These are phyloP conservation scores for Ophiostoma piceae DNA, from an alignment of 2,329 filamentous ascomycete species.

Conservation along the genomic window DNA sequence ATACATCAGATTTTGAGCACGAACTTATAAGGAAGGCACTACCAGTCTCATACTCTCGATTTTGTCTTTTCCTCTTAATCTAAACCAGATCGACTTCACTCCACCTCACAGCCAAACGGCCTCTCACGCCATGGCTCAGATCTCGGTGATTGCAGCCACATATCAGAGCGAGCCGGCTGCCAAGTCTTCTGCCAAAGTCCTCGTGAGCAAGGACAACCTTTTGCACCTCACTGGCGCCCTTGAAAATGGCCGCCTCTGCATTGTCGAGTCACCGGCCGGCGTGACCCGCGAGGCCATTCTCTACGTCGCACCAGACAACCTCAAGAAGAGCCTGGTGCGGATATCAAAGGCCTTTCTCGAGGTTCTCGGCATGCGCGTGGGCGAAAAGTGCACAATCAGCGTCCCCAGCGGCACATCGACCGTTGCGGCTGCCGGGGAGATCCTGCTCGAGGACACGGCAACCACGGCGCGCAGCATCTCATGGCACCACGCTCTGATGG, in stretches of 20 bases:
- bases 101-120: neutral
- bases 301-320: conserved; percentile 20
- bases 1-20: neutral
- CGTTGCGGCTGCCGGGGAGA: conserved; percentile 50
- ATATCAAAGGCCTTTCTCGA: conserved; percentile 70
- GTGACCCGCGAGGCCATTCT: conserved; percentile 25
- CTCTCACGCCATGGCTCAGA: conserved; percentile 15
- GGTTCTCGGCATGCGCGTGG: conserved; percentile 65
- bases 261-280: conserved; percentile 23
- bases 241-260: conserved; percentile 26
- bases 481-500: conserved; percentile 38
- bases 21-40: neutral
- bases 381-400: conserved; percentile 57
- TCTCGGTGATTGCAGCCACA: neutral
- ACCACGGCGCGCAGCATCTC: conserved; percentile 26
- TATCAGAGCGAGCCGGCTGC: conserved; percentile 21
- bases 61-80: neutral
- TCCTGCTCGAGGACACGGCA: conserved; percentile 58
- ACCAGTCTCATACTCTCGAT: neutral
- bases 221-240: conserved; percentile 26
- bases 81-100: neutral
- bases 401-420: conserved; percentile 40
- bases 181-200: conserved; percentile 23
- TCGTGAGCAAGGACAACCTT: conserved; percentile 28
- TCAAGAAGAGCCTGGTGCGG: conserved; percentile 39